phyloP scores from a whole-genome alignment of 2,329 filamentous ascomycete species.

The Microdochium bolleyi region DNA sequence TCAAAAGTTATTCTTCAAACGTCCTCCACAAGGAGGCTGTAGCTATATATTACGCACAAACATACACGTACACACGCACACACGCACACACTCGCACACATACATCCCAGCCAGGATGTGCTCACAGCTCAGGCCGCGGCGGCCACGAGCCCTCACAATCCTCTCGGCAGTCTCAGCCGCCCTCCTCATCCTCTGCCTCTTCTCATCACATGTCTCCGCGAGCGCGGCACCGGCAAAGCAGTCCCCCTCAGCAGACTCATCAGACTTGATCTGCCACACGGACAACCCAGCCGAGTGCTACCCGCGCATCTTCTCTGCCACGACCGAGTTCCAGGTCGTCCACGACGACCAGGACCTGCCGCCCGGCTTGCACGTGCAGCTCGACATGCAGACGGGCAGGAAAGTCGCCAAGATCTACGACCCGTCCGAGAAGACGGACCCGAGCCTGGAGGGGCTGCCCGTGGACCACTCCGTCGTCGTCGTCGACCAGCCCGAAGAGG shows the following conservation, averaged over 20 bases:
- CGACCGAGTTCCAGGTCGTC: constrained; percentile 55
- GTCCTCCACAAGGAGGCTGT: too few species aligned
- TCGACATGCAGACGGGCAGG: constrained; percentile 55
- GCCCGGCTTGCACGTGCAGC: constrained; percentile 55
- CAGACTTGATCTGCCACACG: constrained; percentile 57
- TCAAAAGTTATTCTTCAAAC: too few species aligned
- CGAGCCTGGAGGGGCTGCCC: constrained; percentile 40
- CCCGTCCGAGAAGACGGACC: constrained; percentile 36
- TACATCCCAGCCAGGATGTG: neutral
- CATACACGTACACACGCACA: neutral
- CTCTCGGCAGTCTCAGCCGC: constrained; percentile 7
- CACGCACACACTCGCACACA: neutral
- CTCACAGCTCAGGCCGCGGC: constrained; percentile 1
- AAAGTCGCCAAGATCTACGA: constrained; percentile 62
- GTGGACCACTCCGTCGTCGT: constrained; percentile 45
- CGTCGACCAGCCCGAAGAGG: constrained; percentile 37
- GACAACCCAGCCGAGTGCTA: constrained; percentile 55
- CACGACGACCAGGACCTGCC: constrained; percentile 59
- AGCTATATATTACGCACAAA: neutral
- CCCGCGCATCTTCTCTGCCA: constrained; percentile 54
- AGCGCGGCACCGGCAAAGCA: constrained; percentile 13
- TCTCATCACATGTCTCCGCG: constrained; percentile 11
- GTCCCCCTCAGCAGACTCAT: constrained; percentile 27
- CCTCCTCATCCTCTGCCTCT: constrained; percentile 8
- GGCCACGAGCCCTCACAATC: constrained; percentile 5